phyloP scores from a whole-genome alignment of 768 basidiomycete genomes.

The Leccinum uliginosum region DNA sequence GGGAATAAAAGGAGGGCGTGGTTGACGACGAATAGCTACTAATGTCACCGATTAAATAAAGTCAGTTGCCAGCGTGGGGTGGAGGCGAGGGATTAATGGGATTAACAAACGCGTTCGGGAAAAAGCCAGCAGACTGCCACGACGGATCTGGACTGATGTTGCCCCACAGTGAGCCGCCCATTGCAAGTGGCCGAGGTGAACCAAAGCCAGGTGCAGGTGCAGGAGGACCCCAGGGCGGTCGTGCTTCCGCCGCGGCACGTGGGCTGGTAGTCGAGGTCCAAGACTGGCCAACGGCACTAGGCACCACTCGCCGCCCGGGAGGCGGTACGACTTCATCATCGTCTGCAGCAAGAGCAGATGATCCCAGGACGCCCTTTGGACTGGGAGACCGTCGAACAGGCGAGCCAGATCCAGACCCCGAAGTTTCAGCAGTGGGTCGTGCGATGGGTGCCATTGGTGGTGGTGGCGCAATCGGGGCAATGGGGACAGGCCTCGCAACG shows the following conservation, averaged over 20 bases:
- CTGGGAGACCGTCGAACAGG: slow-evolving; percentile 47
- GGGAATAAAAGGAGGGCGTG: neutral
- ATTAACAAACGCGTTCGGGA: slow-evolving; percentile 43
- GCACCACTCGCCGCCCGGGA: slow-evolving; percentile 40
- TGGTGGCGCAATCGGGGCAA: slow-evolving; percentile 34
- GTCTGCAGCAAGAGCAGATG: slow-evolving; percentile 72
- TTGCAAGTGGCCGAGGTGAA: slow-evolving; percentile 31
- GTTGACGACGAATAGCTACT: slow-evolving; percentile 6
- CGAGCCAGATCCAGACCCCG: slow-evolving; percentile 59
- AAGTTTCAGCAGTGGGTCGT: slow-evolving; percentile 35
- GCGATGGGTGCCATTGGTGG: slow-evolving; percentile 73
- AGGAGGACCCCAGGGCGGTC: slow-evolving; percentile 46
- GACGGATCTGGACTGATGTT: slow-evolving; percentile 36
- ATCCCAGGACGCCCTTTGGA: slow-evolving; percentile 68
- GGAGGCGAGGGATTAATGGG: slow-evolving; percentile 51
- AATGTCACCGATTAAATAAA: slow-evolving; percentile 15
- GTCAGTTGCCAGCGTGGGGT: slow-evolving; percentile 31
- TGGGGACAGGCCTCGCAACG: slow-evolving; percentile 44
- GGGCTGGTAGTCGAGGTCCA: slow-evolving; percentile 48
- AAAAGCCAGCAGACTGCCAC: slow-evolving; percentile 52
- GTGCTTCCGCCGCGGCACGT: slow-evolving; percentile 37
- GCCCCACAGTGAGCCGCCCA: slow-evolving; percentile 40
- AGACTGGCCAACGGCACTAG: slow-evolving; percentile 40
- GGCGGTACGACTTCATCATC: slow-evolving; percentile 73
- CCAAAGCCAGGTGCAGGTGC: slow-evolving; percentile 33